phyloP scores from a whole-genome alignment of 257 asterid genomes.

The Misopates orontium region DNA sequence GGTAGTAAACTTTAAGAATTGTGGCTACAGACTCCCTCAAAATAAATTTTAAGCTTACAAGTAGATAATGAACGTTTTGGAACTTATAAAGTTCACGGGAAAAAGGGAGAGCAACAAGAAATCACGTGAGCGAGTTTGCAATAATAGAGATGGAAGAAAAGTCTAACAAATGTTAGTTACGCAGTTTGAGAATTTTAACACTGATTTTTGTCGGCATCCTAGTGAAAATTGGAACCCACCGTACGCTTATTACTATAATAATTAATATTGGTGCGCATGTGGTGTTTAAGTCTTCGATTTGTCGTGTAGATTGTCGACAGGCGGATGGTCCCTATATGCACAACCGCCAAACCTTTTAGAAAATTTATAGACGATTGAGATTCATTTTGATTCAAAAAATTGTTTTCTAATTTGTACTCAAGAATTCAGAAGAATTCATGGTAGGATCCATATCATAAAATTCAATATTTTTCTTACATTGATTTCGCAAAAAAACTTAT shows the following conservation, averaged over 20 bases:
- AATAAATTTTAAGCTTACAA: too few species aligned
- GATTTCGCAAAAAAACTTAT: too few species aligned
- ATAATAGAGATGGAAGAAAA: slow-evolving; percentile 8
- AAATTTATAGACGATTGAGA: neutral
- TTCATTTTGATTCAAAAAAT: neutral
- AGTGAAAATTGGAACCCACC: slow-evolving; percentile 5
- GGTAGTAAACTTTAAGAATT: too few species aligned
- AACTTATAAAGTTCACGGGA: slow-evolving; percentile 14
- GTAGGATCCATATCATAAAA: too few species aligned
- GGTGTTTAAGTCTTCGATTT: slow-evolving; percentile 16
- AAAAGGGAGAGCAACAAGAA: slow-evolving; percentile 4
- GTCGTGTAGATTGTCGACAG: neutral
- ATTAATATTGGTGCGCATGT: neutral
- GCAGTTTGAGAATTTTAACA: slow-evolving; percentile 4
- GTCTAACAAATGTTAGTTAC: neutral
- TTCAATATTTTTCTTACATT: too few species aligned
- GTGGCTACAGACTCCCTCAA: too few species aligned
- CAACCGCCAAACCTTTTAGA: slow-evolving; percentile 18
- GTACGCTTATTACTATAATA: neutral
- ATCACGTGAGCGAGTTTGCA: slow-evolving; percentile 25
- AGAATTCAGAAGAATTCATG: too few species aligned
- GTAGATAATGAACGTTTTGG: neutral
- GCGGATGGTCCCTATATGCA: neutral
- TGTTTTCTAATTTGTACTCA: too few species aligned
- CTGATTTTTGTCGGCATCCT: slow-evolving; percentile 21